Evolutionary conservation across 805 yeast species (phyloP).

Genomic region (Torulaspora quercuum): DNA sequence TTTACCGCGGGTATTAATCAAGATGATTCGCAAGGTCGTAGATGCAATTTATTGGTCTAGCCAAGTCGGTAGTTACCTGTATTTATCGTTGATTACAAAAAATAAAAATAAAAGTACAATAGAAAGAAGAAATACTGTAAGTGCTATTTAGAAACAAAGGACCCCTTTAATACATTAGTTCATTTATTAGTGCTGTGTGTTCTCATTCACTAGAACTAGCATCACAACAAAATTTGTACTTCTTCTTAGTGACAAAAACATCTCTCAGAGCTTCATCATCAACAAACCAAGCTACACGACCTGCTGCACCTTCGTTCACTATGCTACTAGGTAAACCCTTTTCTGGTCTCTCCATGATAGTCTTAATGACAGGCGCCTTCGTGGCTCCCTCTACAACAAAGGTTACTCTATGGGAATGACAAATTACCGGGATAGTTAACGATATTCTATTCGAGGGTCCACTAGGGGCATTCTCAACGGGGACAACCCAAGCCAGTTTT

Average conservation of each 20-base stretch:
- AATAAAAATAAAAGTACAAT: slow-evolving; percentile 8
- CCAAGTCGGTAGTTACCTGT: too few relatives aligned
- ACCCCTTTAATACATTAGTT: not conserved
- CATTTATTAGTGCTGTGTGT: too few relatives aligned
- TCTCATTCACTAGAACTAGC: too few relatives aligned
- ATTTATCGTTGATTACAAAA: too few relatives aligned
- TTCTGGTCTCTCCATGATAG: slow-evolving; percentile 92
- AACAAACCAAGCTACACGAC: slow-evolving; percentile 92
- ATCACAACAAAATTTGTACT: slow-evolving; percentile 22
- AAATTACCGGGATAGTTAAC: slow-evolving; percentile 84
- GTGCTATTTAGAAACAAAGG: slow-evolving; percentile 4
- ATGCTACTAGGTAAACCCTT: slow-evolving; percentile 89
- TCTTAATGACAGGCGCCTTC: slow-evolving; percentile 84
- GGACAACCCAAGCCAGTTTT: slow-evolving; percentile 87
- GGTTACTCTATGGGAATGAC: slow-evolving; percentile 85
- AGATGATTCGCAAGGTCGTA: too few relatives aligned
- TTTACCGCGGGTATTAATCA: too few relatives aligned
- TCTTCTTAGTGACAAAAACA: slow-evolving; percentile 43
- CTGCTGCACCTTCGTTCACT: slow-evolving; percentile 90
- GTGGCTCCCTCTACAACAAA: slow-evolving; percentile 94
- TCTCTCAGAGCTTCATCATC: slow-evolving; percentile 86
- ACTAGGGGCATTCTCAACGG: slow-evolving; percentile 82
- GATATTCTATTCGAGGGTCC: slow-evolving; percentile 84
- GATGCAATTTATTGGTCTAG: too few relatives aligned
- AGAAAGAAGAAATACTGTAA: slow-evolving; percentile 8